Evolutionary conservation across 768 basidiomycete species (phyloP).

Genomic region (Trametes coccinea): DNA sequence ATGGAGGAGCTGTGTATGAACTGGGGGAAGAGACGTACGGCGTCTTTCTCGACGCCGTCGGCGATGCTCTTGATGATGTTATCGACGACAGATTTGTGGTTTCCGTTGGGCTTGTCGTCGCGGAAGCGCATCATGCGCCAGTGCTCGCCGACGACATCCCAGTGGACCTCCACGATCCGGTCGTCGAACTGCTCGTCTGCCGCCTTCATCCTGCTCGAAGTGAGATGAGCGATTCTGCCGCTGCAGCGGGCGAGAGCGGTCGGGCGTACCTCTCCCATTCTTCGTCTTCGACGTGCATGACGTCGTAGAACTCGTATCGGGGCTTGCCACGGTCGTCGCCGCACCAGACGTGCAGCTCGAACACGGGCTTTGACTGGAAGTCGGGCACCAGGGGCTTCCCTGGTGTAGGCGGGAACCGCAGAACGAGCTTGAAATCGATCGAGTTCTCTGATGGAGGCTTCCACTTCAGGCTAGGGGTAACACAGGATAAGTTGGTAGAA

Average conservation of each 20-base stretch:
- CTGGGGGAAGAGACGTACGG: constrained; percentile 42
- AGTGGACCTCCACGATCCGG: constrained; percentile 90
- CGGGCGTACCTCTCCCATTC: constrained; percentile 88
- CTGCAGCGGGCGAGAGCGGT: background rate
- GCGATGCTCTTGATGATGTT: constrained; percentile 89
- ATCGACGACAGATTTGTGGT: constrained; percentile 80
- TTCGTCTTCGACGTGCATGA: constrained; percentile 79
- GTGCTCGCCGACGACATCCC: constrained; percentile 63
- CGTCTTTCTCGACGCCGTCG: constrained; percentile 90
- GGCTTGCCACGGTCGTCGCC: constrained; percentile 59
- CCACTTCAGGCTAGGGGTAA: constrained; percentile 69
- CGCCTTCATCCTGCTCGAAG: constrained; percentile 66
- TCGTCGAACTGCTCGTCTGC: constrained; percentile 90
- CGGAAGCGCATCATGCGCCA: constrained; percentile 95
- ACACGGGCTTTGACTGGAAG: constrained; percentile 81
- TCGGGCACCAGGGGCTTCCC: constrained; percentile 65
- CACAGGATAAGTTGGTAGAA: constrained; percentile 42
- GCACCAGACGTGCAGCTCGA: constrained; percentile 79
- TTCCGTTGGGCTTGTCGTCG: constrained; percentile 92
- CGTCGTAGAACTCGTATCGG: constrained; percentile 84
- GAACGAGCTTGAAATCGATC: constrained; percentile 92
- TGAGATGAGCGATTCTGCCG: background rate
- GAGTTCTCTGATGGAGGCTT: constrained; percentile 98
- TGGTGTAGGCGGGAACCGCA: constrained; percentile 81
- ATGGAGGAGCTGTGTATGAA: background rate